Base-by-base conservation (phyloP, 495 filamentous ascomycete species). In the Cudoniella acicularis region DNA sequence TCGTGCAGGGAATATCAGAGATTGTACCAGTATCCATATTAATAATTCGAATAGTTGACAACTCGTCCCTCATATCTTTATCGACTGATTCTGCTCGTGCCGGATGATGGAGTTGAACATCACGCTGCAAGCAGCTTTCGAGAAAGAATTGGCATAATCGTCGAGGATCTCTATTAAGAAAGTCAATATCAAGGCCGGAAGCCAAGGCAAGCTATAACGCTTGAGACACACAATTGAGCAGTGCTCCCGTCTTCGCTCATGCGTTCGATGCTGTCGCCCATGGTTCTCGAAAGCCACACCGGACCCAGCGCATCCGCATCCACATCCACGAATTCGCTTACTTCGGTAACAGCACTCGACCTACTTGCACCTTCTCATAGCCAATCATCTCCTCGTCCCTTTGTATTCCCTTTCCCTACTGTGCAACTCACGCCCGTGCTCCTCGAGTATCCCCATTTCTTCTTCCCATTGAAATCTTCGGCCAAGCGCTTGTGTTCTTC, bases 361-460 rank as follows among this genome's bases (percentile, higher is more conserved):
- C 88, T 70, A 65, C 84, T 89, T 0, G 79, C 79, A 1, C 84
- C 87, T 16, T 83, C 73, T 11, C 74, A 68, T 27, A 89, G 64
- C 86, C 85, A 91, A 64, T 90, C 80, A 21, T 84, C 80, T 0
- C 79, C 77, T 2, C 75, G 68, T 26, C 4, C 26, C 0, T 17
- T 47, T 30, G 18, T 52, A 18, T 72, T 62, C 18, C 52, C 64
- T 16, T 66, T 72, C 11, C 70, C 74, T 18, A 65, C 65, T n/a
- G 70, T 61, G 21, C 77, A 69, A 57, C 79, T 87, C n/a, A 87
- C 71, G 2, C 83, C 83, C 0, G 78, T 86, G 36, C 86, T 85
- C 17, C 68, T 70, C 57, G 81, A 79, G 60, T 88, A 93, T 0
- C 85, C 87, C 90, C 89, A 94, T 63, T 73, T 83, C 61, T 77